Conservation (phyloP, 192 early-diverging fungal species). For the Neocallimastix lanati region DNA sequence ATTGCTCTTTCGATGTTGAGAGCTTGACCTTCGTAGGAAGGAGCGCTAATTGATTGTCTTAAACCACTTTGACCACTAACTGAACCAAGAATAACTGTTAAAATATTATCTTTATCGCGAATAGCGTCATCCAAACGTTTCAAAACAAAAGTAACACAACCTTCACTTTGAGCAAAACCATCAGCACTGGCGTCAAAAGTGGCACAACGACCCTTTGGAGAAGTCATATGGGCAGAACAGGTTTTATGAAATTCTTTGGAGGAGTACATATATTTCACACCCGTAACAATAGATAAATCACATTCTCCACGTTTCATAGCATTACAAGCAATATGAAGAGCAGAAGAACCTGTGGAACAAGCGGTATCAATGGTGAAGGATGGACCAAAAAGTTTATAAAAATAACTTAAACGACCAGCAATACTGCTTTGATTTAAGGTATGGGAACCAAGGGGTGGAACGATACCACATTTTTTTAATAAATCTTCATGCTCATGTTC, state of each 20-base stretch:
- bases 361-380: slow-evolving; percentile 10
- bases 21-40: background rate
- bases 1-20: background rate
- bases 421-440: slow-evolving; percentile 1
- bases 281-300: slow-evolving; percentile 9
- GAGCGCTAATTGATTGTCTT: background rate
- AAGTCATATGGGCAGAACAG: slow-evolving; percentile 1
- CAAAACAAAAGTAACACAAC: slow-evolving; percentile 10
- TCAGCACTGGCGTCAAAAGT: slow-evolving; percentile 14
- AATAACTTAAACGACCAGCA: slow-evolving; percentile 9
- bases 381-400: slow-evolving; percentile 10
- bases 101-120: slow-evolving; percentile 11
- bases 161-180: slow-evolving; percentile 15
- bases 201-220: slow-evolving; percentile 7
- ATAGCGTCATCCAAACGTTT: slow-evolving; percentile 11
- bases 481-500: slow-evolving; percentile 2
- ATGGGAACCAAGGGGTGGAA: background rate
- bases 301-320: slow-evolving; percentile 7
- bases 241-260: background rate
- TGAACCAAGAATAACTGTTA: slow-evolving; percentile 10
- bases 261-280: background rate
- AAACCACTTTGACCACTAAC: slow-evolving; percentile 12
- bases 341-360: slow-evolving; percentile 10
- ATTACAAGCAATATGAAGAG: slow-evolving; percentile 9
- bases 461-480: background rate